Conservation (phyloP, 306 rosid species). For the Trifolium pratense region DNA sequence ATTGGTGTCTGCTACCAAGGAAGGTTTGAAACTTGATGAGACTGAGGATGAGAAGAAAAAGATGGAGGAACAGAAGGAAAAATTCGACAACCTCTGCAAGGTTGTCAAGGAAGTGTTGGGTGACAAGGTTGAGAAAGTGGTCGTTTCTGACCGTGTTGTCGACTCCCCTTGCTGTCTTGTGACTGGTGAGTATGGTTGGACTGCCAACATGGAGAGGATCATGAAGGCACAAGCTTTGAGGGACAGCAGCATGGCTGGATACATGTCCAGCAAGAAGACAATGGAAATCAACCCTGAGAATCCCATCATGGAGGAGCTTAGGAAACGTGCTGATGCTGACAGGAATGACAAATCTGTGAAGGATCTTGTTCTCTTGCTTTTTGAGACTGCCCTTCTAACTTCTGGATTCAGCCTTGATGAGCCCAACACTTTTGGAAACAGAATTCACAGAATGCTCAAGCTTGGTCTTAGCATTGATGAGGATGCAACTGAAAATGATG, state of each 20-base stretch:
- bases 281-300: constrained; percentile 97
- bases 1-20: constrained; percentile 91
- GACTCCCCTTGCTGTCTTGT: constrained; percentile 96
- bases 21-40: constrained; percentile 88
- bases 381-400: constrained; percentile 88
- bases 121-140: constrained; percentile 86
- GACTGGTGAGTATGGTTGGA: constrained; percentile 96
- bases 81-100: constrained; percentile 83
- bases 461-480: constrained; percentile 95
- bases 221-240: constrained; percentile 96
- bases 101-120: constrained; percentile 94
- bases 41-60: constrained; percentile 76
- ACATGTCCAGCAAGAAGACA: constrained; percentile 96
- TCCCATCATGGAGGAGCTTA: constrained; percentile 92
- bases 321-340: constrained; percentile 85
- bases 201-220: constrained; percentile 95
- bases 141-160: constrained; percentile 88
- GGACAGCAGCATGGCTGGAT: constrained; percentile 92
- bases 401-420: constrained; percentile 98
- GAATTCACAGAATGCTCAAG: constrained; percentile 94
- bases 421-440: constrained; percentile 95
- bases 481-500: constrained; percentile 65
- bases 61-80: constrained; percentile 70
- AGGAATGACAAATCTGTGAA: constrained; percentile 93
- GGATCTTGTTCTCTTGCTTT: constrained; percentile 88